Conservation (phyloP, 2,329 filamentous ascomycete species). For the Cytospora chrysosperma region DNA sequence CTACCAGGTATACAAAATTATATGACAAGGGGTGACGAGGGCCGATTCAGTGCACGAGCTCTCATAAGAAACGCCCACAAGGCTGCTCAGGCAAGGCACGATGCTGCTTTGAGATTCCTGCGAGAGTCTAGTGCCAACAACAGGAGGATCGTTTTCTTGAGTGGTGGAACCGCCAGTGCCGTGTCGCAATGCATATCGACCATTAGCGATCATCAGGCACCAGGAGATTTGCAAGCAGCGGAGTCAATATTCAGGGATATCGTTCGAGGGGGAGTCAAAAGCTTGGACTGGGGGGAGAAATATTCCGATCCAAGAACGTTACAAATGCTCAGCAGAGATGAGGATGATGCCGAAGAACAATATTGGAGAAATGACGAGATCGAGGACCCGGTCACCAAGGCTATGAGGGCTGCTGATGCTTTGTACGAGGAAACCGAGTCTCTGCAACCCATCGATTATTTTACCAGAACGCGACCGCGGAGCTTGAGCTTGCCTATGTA, state of each 20-base stretch:
- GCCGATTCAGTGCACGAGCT: constrained; percentile 36
- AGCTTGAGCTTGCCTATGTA: constrained; percentile 52
- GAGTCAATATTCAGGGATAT: constrained; percentile 51
- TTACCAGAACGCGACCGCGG: constrained; percentile 39
- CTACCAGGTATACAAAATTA: constrained; percentile 54
- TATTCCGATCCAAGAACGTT: constrained; percentile 13
- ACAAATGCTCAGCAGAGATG: constrained; percentile 14
- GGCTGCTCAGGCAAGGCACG: constrained; percentile 46
- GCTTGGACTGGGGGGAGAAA: constrained; percentile 9
- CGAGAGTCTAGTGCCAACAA: constrained; percentile 43
- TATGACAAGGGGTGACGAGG: constrained; percentile 34
- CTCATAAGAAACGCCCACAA: constrained; percentile 52
- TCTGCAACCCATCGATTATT: constrained; percentile 49
- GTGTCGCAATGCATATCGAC: constrained; percentile 53
- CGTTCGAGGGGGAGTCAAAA: constrained; percentile 44
- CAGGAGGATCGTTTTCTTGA: constrained; percentile 59
- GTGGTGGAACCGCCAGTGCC: constrained; percentile 57
- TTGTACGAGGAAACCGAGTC: constrained; percentile 55
- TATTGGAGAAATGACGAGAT: constrained; percentile 22
- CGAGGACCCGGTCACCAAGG: constrained; percentile 51
- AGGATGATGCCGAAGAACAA: constrained; percentile 22
- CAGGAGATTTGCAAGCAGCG: constrained; percentile 49
- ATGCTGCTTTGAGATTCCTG: constrained; percentile 53
- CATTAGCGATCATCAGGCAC: constrained; percentile 53
- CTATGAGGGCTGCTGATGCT: constrained; percentile 59